Evolutionary conservation across 768 basidiomycete species (phyloP), one percentile per base, ranked within the genome.

Genomic region (Tubosaeta sp.): DNA sequence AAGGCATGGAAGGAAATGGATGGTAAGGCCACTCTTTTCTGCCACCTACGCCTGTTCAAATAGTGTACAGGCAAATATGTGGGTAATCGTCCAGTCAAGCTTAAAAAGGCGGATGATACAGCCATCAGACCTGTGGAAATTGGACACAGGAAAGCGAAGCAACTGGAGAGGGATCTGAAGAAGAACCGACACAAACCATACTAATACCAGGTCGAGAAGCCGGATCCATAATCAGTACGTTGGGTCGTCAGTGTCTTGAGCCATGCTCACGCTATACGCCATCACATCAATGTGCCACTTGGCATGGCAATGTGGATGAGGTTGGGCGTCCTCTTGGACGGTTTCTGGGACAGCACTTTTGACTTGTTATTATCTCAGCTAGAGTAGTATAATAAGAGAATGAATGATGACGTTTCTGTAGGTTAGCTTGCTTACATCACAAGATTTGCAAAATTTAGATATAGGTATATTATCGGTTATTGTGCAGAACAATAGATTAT

Each of bases 1-100:
- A 95, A 85, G 66, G 95, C 95, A 16, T 99, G 95, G 95, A 97
- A 97, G 68, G 95, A 98, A 70, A 98, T 97, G 95, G 94, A 97
- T 69, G 95, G 95, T 91, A 60, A 33, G 88, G 67, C 1, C 39
- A 37, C 8, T 7, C 48, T 29, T 29, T 49, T 51, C 10, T 42
- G 5, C 12, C 3, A 26, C 22, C 45, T 42, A 26, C 47, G 32
- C 27, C 35, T 47, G 46, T 14, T 59, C 34, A 62, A 45, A 31
- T 37, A 16, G 34, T 26, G 13, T 37, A 72, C 43, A 86, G 95
- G 95, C 57, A 98, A 98, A 76, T 99, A 99, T 71, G 95, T 99
- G 46, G 97, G 97, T 39, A 95, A 95, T 64, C 82, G 97, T 48
- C 97, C 97, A n/a, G 84, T 99, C 59, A 91, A 91, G 65, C 80